Evolutionary conservation across 1,139 yeast genomes (phyloP), one percentile per base, ranked within the genome.

Genomic region (Taphrina deformans): DNA sequence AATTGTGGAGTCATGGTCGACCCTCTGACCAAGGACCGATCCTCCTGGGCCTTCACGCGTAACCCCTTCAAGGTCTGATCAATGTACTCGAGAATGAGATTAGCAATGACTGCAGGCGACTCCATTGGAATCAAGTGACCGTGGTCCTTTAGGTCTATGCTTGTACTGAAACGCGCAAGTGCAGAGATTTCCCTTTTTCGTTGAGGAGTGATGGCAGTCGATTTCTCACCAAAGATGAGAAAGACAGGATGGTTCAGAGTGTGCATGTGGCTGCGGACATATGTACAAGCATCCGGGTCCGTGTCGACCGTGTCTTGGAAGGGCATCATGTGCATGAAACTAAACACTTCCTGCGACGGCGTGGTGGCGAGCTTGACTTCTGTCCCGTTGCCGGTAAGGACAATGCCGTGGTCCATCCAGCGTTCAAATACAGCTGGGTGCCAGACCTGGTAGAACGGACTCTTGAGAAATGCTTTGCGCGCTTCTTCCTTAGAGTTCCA

Each of bases 401-500:
- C 31, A 12, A 69, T 29, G 2, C 70, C 70, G 46, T 61, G 51
- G 38, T 63, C 44, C 44, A 62, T 46, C 62, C 67, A 66, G 6
- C 51, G 31, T 4, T 66, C 68, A 48, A 69, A 65, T 6, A 68
- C 69, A 3, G 55, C 55, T 3, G 65, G 65, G 18, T 68, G 68
- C 69, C 69, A 69, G 3, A 24, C 31, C 40, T 26, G 51, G 35
- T 68, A 69, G 53, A 66, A 64, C 0, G 65, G 55, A 16, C 60
- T 58, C 21, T 45, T 55, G 21, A 46, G 24, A 38, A 68, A 69
- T n/a, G 62, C 56, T 10, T 33, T 55, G 27, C 50, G 44, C 7
- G 69, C 70, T 12, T 51, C 69, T 10, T 62, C 67, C 23, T 41
- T 23, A 1, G 66, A 53, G 14, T 68, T 61, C 70, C 70, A 69